Base-by-base conservation (phyloP, 1,284 basidiomycete species). In the Cerrena zonata region DNA sequence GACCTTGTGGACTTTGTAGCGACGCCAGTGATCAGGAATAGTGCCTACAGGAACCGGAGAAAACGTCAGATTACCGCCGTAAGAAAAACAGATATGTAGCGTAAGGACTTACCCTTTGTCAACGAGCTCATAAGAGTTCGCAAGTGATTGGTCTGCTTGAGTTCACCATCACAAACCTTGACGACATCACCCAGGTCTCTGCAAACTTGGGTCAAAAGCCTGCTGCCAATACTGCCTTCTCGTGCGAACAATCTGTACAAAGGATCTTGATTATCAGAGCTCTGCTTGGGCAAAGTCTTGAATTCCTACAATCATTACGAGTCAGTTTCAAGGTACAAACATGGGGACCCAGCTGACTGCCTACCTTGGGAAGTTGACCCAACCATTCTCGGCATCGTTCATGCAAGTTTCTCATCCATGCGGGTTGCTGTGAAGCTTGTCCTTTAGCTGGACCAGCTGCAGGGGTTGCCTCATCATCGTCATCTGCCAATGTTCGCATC, bases 71-170 rank as follows among this genome's bases (percentile, higher is more conserved):
- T n/a, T n/a, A n/a, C n/a, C 5, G 7, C 15, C 18, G 18, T 7
- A 41, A 19, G 21, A 7, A 22, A 10, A 10, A 18, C 10, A 22
- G 15, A n/a, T 5, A 22, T 22, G 7, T 41, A 19, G n/a, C 23
- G 21, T 18, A 22, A 25, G 11, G 34, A 37, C 69, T 53, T 57
- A 86, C 93, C 92, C 75, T 94, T 94, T 13, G 86, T 94, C 52
- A 96, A 70, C 39, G 86, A 80, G 58, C 89, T 90, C 81, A 95
- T 87, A 34, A 96, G 74, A 2, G 80, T 84, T 37, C 94, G 87
- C 24, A 95, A 73, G 63, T 95, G 91, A 65, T 96, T 97, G 1
- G 94, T 96, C 69, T 95, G 94, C 74, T 95, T 96, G 51, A 92
- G 71, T 56, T 80, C 80, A 50, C 93, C 94, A 56, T 84, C 78